phyloP scores from a whole-genome alignment of 371 early-diverging fungal species.

The Mortierella sp. region DNA sequence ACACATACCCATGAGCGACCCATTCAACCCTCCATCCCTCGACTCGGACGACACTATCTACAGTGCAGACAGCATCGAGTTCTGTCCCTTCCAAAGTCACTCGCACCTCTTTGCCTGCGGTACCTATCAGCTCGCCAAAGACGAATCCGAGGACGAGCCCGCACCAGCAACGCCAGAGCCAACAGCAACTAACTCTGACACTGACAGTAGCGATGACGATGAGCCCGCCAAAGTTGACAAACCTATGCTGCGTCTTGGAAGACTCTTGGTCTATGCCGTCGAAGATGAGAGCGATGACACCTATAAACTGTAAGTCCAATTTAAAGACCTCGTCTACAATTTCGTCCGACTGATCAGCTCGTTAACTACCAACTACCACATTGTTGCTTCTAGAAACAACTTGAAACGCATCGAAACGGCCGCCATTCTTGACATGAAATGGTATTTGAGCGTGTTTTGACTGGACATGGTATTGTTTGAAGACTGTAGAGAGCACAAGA shows the following conservation, averaged over 20 bases:
- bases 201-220: slow-evolving; percentile 45
- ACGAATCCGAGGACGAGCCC: slow-evolving; percentile 42
- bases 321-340: neutral
- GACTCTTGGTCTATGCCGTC: slow-evolving; percentile 58
- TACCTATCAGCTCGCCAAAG: slow-evolving; percentile 81
- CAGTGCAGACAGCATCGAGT: slow-evolving; percentile 88
- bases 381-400: slow-evolving; percentile 37
- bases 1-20: slow-evolving; percentile 23
- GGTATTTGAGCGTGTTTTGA: slow-evolving; percentile 58
- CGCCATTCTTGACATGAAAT: slow-evolving; percentile 90
- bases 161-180: slow-evolving; percentile 46
- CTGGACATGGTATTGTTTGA: slow-evolving; percentile 4
- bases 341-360: neutral
- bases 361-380: slow-evolving; percentile 22
- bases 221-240: slow-evolving; percentile 26
- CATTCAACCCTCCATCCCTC: slow-evolving; percentile 58
- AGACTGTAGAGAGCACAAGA: neutral
- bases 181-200: slow-evolving; percentile 12
- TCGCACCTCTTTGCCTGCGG: slow-evolving; percentile 76
- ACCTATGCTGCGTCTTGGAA: slow-evolving; percentile 59
- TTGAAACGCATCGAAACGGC: slow-evolving; percentile 70
- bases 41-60: slow-evolving; percentile 77
- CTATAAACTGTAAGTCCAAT: slow-evolving; percentile 29
- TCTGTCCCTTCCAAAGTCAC: slow-evolving; percentile 73
- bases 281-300: slow-evolving; percentile 25